phyloP scores from a whole-genome alignment of 768 basidiomycete genomes.

The Panus rudis region DNA sequence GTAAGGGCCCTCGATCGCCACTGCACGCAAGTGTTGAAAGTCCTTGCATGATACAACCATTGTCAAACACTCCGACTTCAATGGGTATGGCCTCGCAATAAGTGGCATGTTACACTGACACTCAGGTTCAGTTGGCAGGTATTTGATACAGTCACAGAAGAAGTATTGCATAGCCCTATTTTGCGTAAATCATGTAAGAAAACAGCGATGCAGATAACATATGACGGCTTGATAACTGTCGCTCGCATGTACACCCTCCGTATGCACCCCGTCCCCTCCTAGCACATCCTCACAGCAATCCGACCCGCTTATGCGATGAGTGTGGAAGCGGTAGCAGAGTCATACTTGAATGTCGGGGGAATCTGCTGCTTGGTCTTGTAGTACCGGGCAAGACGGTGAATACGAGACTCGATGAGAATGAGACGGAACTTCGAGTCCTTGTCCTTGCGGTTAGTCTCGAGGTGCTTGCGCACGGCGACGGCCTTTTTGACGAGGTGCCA shows the following conservation, averaged over 20 bases:
- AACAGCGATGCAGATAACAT: too few relatives aligned
- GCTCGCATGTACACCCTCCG: neutral
- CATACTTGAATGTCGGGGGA: constrained; percentile 97
- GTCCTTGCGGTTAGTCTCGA: constrained; percentile 97
- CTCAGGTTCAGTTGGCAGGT: too few relatives aligned
- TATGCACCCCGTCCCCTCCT: neutral
- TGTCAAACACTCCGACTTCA: too few relatives aligned
- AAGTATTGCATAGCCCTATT: too few relatives aligned
- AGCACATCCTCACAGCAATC: neutral
- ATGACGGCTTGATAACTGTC: too few relatives aligned
- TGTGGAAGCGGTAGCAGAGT: constrained; percentile 90
- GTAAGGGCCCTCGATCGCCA: too few relatives aligned
- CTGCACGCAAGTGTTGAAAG: too few relatives aligned
- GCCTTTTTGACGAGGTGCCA: constrained; percentile 99
- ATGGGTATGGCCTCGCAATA: too few relatives aligned
- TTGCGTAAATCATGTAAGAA: too few relatives aligned
- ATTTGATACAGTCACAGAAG: too few relatives aligned
- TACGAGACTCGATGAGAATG: constrained; percentile 98
- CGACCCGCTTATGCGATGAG: constrained; percentile 58
- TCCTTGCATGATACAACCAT: too few relatives aligned
- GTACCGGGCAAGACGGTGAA: constrained; percentile 96
- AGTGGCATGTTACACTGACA: too few relatives aligned
- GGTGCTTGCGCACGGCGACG: constrained; percentile 97
- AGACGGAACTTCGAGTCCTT: constrained; percentile 97
- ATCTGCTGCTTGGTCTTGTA: constrained; percentile 99